Base-by-base conservation (phyloP, 2,329 filamentous ascomycete genomes). In the Penicillium sp. region DNA sequence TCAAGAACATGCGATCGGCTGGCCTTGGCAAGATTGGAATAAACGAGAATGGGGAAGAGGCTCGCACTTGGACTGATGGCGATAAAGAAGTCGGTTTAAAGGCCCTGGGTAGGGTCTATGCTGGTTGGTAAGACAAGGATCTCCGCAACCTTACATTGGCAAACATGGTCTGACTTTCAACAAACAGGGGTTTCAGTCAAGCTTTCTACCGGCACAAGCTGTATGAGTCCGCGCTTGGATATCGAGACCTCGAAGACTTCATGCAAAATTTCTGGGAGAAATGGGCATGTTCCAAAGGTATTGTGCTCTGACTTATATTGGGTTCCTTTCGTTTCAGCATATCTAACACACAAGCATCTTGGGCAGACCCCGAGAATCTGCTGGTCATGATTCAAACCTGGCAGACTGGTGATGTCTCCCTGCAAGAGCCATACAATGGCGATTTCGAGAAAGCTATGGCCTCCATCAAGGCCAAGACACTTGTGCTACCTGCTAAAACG, bases 321-420 rank as follows among this genome's bases (percentile, higher is more conserved):
- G 5, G 6, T 7, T 7, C 1, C 6, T 6, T n/a, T 21, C 13
- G 16, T 23, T 39, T 21, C 18, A 39, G 18, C 36, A 23, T 21
- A 9, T 6, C 36, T 39, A 9, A 39, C 36, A 39, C 36, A 6
- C 13, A 13, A 39, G 1, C 4, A 5, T 6, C 7, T 7, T 26
- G 24, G 24, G 24, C 61, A 79, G 86, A 90, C 59, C 87, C 88
- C 0, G 87, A 90, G 60, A 89, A 91, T 56, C 76, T 91, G 66
- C 75, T 91, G 0, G 80, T 81, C 1, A 90, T 91, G 88, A 74
- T 90, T 4, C 81, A 87, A 31, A 91, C 88, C 0, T 94, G 89
- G 89, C 88, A 93, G 68, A 79, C 82, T 5, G 88, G 81, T 1
- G 87, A 93, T 62, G 81, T 84, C 45, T 88, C 87, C 4, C 72